Base-by-base conservation (phyloP, 768 basidiomycete genomes). In the Boletellus emodensis region DNA sequence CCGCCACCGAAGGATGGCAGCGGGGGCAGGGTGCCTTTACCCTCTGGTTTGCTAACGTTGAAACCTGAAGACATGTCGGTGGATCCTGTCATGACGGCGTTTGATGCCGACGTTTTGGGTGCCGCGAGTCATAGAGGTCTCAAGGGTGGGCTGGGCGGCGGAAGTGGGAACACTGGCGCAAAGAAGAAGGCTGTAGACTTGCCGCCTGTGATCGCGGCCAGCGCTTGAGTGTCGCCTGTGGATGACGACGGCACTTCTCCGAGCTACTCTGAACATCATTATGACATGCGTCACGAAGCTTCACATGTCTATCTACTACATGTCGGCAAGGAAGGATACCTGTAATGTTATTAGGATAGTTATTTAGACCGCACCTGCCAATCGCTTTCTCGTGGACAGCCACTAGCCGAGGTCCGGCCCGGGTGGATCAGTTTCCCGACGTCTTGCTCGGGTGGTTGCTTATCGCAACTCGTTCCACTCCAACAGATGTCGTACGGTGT, bases 191-290 rank as follows among this genome's bases (percentile, higher is more conserved):
- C 49, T 20, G 54, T 60, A 36, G 66, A 66, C 28, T 49, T 72
- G 1, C 69, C 69, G 18, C 69, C 67, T 44, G 68, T 72, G 36
- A 69, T 71, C 24, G 60, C 64, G 32, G 69, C 69, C 24, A 71
- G 66, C 40, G 67, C 71, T 26, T 70, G 63, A 57, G 45, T 15
- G 10, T 18, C 6, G 24, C 24, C 24, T 26, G 3, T 26, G 24
- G 24, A 26, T 26, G 24, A 26, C 5, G 24, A 26, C 6, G 24
- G 24, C 24, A 3, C 3, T 37, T 33, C 36, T 13, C 48, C 52
- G 49, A 46, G 35, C 48, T 46, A 52, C 49, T 28, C 43, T 40
- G 28, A 43, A 12, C 44, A 8, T 18, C 26, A 24, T 44, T 30
- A n/a, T n/a, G n/a, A n/a, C 15, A 36, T 45, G 42, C 24, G 40